These are phyloP conservation scores for Nepenthes gracilis DNA, from an alignment of 148 eudicot species.

Conservation along the genomic window DNA sequence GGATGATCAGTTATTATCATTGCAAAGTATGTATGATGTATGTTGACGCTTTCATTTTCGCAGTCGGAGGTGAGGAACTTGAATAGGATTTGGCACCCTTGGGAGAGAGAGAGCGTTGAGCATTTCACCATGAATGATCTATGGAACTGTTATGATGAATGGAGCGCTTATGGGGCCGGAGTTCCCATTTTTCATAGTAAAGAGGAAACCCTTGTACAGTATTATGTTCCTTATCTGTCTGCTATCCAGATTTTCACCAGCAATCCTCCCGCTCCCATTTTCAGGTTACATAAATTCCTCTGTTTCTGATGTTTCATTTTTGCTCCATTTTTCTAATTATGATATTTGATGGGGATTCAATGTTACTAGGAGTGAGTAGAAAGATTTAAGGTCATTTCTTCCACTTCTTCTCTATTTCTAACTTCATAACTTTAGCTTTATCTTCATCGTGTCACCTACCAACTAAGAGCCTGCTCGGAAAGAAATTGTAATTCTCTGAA, in stretches of 20 bases:
- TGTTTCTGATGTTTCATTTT: too few species aligned
- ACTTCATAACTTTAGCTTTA: neutral
- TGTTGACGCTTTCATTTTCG: neutral
- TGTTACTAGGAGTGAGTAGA: neutral
- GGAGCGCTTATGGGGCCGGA: slow-evolving; percentile 98
- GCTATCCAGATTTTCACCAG: slow-evolving; percentile 85
- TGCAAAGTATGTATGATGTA: too few species aligned
- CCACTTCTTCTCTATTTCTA: neutral
- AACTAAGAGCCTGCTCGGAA: too few species aligned
- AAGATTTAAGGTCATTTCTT: too few species aligned
- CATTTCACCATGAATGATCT: slow-evolving; percentile 65
- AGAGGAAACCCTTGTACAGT: slow-evolving; percentile 63
- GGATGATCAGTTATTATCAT: too few species aligned
- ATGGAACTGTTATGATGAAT: slow-evolving; percentile 82
- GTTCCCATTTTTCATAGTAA: slow-evolving; percentile 44
- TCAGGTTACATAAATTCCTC: slow-evolving; percentile 33
- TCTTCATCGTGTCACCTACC: too few species aligned
- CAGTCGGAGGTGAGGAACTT: slow-evolving; percentile 71
- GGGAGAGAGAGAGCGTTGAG: slow-evolving; percentile 80
- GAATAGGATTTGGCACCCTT: slow-evolving; percentile 86
- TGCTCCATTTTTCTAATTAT: neutral
- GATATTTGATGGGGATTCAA: neutral
- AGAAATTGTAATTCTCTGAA: too few species aligned
- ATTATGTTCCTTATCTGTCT: slow-evolving; percentile 91
- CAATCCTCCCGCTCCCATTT: slow-evolving; percentile 31